Percentiles rank a stretch among this genome's conserved stretches.
phyloP scores from a whole-genome alignment of 768 basidiomycete genomes.

The Tulasnella sp. region DNA sequence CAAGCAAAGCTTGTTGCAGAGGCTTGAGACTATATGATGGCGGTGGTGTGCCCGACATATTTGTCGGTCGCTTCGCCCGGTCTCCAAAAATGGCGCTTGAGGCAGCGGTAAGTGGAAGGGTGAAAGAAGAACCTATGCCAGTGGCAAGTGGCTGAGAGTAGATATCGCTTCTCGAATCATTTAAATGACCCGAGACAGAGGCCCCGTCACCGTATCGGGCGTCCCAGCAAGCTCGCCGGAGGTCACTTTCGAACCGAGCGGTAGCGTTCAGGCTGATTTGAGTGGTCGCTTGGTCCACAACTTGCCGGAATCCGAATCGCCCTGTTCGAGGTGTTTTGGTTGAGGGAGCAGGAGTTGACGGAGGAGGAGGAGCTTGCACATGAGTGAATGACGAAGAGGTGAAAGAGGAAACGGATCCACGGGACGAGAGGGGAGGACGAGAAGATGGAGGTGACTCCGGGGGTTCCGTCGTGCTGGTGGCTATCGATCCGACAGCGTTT shows the following conservation, averaged over 20 bases:
- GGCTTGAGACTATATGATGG: conserved; percentile 41
- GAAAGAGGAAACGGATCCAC: conserved; percentile 5
- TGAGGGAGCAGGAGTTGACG: neutral
- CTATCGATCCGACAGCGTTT: conserved; percentile 9
- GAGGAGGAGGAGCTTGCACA: neutral
- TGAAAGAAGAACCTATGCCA: conserved; percentile 10
- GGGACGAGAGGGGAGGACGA: neutral
- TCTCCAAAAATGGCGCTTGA: conserved; percentile 14
- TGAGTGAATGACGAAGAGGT: neutral
- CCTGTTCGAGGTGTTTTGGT: conserved; percentile 32
- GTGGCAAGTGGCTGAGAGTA: neutral
- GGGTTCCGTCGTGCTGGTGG: neutral
- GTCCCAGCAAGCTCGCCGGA: conserved; percentile 53
- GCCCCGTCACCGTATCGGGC: conserved; percentile 43
- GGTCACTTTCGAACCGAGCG: conserved; percentile 51
- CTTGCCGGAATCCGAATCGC: conserved; percentile 55
- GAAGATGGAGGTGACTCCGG: neutral
- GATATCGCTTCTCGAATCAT: conserved; percentile 31
- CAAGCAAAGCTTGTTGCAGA: conserved; percentile 47
- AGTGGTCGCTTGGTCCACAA: conserved; percentile 56
- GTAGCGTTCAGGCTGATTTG: conserved; percentile 49
- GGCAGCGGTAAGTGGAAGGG: conserved; percentile 12
- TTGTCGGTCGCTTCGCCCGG: conserved; percentile 35
- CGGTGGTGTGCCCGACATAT: neutral
- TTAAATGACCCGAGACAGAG: conserved; percentile 33